Base-by-base conservation (phyloP, 1,284 basidiomycete species). In the Trichosporon asahii region DNA sequence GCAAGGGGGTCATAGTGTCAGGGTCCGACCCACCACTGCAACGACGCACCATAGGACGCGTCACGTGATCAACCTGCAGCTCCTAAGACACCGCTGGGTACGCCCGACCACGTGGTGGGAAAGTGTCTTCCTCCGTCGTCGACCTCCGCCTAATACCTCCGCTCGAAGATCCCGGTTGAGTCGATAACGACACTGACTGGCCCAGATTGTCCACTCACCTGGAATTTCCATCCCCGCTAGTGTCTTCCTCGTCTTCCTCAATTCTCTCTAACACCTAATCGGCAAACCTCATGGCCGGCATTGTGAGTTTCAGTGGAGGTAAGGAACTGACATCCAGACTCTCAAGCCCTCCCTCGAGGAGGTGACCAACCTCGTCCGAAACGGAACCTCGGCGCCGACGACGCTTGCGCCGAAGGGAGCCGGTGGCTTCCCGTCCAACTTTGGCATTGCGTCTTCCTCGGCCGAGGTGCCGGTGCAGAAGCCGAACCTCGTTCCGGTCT, bases 401-500 rank as follows among this genome's bases (percentile, higher is more conserved):
- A 82, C 80, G 8, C 70, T 81, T 15, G 67, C 75, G 3, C 75
- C 77, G 0, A 73, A 75, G 8, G 72, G 70, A 2, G 72, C 73
- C 1, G 68, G 75, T 0, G 75, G 75, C 46, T 78, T 78, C 65
- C 75, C 78, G 2, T 76, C 74, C 8, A 76, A 76, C 12, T 76
- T 78, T 0, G 72, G 69, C 44, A 70, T 66, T 11, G 68, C 71
- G 1, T 65, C 73, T 1, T 66, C 70, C 7, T 64, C 63, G n/a
- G 65, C 67, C 9, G 61, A 73, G 3, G 49, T 66, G 29, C 69
- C 70, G 67, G 65, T 31, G 21, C 29, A 70, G 67, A 69, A 68
- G 8, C 79, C 79, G 3, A 82, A 82, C 68, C 70, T 82, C 3
- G 73, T 99, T 53, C 96, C 96, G 18, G 89, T 99, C 74, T 99